These are phyloP conservation scores for Hygrocybe coccinea DNA, from an alignment of 768 basidiomycete genomes.

Conservation along the genomic window DNA sequence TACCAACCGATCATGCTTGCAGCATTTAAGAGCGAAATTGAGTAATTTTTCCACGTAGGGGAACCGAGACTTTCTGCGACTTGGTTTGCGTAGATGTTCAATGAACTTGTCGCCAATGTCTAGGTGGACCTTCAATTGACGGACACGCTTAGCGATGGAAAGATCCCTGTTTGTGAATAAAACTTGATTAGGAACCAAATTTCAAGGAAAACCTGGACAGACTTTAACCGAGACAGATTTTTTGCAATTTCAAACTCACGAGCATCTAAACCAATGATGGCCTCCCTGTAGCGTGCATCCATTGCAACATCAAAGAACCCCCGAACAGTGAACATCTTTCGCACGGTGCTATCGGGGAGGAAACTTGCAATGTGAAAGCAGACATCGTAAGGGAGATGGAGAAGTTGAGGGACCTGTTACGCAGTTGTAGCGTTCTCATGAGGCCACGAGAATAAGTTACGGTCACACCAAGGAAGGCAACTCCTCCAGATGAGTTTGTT, in stretches of 20 bases:
- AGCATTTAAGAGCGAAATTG: slow-evolving; percentile 12
- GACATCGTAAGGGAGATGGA: slow-evolving; percentile 3
- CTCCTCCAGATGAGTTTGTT: too few species aligned
- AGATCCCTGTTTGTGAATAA: slow-evolving; percentile 13
- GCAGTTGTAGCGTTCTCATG: too few species aligned
- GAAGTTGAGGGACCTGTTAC: too few species aligned
- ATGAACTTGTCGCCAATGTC: neutral
- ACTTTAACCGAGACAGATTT: neutral
- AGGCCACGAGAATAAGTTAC: too few species aligned
- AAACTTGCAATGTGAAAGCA: neutral
- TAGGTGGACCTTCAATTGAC: slow-evolving; percentile 12
- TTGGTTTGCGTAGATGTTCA: too few species aligned
- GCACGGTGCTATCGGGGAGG: neutral
- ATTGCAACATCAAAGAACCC: neutral
- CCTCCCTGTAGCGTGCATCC: neutral
- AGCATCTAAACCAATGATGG: neutral
- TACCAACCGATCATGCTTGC: neutral
- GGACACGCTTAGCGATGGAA: slow-evolving; percentile 20
- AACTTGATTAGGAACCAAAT: neutral
- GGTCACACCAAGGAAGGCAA: too few species aligned
- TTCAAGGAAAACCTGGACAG: neutral
- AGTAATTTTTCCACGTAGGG: too few species aligned
- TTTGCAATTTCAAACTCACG: neutral
- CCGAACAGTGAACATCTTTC: neutral
- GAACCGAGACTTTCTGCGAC: too few species aligned